phyloP scores from a whole-genome alignment of 2,329 filamentous ascomycete genomes.

The Neonectria hederae region DNA sequence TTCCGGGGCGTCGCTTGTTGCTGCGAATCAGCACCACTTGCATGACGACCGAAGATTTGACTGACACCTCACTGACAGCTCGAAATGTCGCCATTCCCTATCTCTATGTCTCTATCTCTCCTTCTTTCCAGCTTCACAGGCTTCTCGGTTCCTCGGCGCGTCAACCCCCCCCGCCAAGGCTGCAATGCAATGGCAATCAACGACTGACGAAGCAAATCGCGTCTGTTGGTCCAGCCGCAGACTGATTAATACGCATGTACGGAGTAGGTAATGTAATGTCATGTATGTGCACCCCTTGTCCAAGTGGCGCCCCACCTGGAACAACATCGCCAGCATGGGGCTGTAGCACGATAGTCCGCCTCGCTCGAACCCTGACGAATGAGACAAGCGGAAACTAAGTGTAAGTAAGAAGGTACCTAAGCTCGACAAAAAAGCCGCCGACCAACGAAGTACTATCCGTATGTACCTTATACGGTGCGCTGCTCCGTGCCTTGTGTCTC shows the following conservation, averaged over 20 bases:
- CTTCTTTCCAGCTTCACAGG: neutral
- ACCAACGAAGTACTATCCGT: neutral
- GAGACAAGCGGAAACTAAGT: neutral
- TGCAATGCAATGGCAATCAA: neutral
- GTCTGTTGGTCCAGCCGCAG: neutral
- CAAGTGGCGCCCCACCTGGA: slow-evolving; percentile 6
- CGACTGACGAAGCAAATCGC: no score
- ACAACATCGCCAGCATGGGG: slow-evolving; percentile 7
- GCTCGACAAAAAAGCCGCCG: neutral
- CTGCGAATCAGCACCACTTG: neutral
- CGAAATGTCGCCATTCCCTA: neutral
- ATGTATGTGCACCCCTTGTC: slow-evolving; percentile 1
- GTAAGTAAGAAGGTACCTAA: neutral
- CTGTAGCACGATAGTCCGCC: slow-evolving; percentile 16
- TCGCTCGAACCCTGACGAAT: slow-evolving; percentile 2
- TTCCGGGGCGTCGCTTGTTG: neutral
- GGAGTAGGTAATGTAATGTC: neutral
- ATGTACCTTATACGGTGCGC: neutral
- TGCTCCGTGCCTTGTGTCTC: neutral
- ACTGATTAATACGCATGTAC: neutral
- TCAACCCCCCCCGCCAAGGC: neutral
- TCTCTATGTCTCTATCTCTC: neutral
- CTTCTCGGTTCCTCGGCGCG: slow-evolving; percentile 8
- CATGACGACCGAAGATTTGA: neutral
- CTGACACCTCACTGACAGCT: slow-evolving; percentile 1